These are phyloP conservation scores for Secale cereale DNA, from an alignment of 176 grass and related monocot genomes.

Conservation along the genomic window DNA sequence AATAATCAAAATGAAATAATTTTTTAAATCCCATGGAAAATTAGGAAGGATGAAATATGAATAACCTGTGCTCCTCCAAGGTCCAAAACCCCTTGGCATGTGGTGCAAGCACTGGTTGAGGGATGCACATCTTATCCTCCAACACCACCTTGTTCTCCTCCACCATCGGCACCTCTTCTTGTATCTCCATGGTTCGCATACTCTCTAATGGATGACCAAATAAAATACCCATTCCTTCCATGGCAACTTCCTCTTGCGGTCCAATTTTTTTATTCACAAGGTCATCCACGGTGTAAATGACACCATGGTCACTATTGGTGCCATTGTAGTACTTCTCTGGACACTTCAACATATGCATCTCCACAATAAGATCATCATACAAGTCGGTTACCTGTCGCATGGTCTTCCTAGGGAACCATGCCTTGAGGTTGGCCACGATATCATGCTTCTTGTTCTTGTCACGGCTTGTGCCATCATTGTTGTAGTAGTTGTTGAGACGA, in stretches of 20 bases:
- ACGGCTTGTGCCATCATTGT: background rate
- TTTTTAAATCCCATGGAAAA: background rate
- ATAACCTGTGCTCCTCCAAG: background rate
- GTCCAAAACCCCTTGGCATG: background rate
- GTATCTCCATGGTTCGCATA: background rate
- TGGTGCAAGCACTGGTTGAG: background rate
- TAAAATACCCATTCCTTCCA: background rate
- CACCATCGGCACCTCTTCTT: no score
- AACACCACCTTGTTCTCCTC: no score
- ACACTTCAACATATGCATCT: no score
- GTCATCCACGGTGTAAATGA: no score
- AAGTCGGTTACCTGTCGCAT: background rate
- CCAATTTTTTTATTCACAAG: background rate
- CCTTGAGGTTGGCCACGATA: background rate
- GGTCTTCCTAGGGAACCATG: constrained; percentile 4
- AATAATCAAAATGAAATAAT: no score
- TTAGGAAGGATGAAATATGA: no score
- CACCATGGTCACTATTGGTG: no score
- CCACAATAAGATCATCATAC: background rate
- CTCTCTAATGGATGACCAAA: background rate
- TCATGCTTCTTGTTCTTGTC: background rate
- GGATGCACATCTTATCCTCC: background rate
- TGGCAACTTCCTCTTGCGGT: background rate
- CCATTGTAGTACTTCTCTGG: no score
- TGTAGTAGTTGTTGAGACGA: background rate